Evolutionary conservation across 176 grass and related monocot species (phyloP).

Genomic region (Poa pratensis): DNA sequence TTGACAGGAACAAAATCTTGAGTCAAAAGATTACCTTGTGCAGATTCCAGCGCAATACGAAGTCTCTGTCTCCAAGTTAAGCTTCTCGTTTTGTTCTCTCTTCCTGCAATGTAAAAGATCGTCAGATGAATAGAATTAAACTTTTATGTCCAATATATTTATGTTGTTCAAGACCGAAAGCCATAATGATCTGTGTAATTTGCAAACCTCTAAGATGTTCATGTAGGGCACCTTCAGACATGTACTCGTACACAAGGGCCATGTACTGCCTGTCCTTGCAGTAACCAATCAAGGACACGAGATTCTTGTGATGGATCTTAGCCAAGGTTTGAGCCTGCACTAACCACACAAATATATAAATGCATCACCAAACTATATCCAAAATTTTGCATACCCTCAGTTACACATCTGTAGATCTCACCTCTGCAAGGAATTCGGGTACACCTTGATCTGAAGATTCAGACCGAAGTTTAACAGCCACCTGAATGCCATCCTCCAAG

Average conservation of each 20-base stretch:
- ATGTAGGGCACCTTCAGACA: conserved; percentile 60
- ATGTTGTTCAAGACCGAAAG: neutral
- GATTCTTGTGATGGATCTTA: conserved; percentile 65
- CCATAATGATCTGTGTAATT: neutral
- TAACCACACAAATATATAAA: neutral
- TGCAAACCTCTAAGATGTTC: neutral
- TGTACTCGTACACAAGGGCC: conserved; percentile 74
- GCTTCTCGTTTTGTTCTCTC: neutral
- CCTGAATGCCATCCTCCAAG: conserved; percentile 62
- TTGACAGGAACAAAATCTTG: neutral
- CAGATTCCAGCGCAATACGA: conserved; percentile 52
- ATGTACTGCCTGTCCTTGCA: conserved; percentile 60
- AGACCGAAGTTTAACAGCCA: conserved; percentile 61
- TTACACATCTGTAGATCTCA: neutral
- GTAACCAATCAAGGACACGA: conserved; percentile 66
- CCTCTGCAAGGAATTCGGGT: conserved; percentile 69
- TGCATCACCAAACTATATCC: neutral
- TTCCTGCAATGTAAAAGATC: conserved; percentile 6
- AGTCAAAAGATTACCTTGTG: conserved; percentile 38
- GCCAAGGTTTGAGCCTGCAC: conserved; percentile 60
- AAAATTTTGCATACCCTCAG: neutral
- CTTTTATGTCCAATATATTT: neutral
- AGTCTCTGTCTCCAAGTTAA: conserved; percentile 58
- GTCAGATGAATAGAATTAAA: neutral
- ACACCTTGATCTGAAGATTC: conserved; percentile 51